Conservation (phyloP, 1,139 yeast genomes). For the Arxiozyma heterogenica region DNA sequence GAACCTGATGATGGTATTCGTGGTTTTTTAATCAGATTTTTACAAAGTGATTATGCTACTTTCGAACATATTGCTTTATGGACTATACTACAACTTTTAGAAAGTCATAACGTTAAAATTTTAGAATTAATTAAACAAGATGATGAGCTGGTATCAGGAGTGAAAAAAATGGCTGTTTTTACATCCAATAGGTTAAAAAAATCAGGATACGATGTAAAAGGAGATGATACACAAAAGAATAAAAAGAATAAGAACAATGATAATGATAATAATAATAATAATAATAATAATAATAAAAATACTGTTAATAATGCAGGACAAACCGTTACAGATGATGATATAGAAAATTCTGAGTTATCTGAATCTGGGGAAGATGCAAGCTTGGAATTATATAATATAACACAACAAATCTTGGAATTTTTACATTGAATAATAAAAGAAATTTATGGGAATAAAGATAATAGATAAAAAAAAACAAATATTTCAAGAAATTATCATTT, state of each 20-base stretch:
- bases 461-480: background rate
- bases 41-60: conserved; percentile 83
- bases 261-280: conserved; percentile 30
- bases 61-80: conserved; percentile 97
- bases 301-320: conserved; percentile 13
- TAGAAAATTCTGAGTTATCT: conserved; percentile 18
- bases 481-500: background rate
- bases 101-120: conserved; percentile 70
- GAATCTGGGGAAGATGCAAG: conserved; percentile 49
- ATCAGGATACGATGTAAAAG: conserved; percentile 17
- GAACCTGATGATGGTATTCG: conserved; percentile 77
- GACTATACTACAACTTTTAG: conserved; percentile 90
- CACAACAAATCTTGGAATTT: conserved; percentile 61
- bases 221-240: conserved; percentile 12
- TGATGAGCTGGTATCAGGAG: conserved; percentile 47
- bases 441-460: background rate
- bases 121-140: conserved; percentile 54
- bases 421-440: conserved; percentile 18
- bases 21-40: conserved; percentile 72
- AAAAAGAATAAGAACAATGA: conserved; percentile 28
- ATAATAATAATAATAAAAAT: conserved; percentile 36
- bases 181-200: conserved; percentile 31
- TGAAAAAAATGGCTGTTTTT: conserved; percentile 41
- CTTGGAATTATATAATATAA: conserved; percentile 62
- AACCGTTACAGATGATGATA: conserved; percentile 7